A percentile compares a stretch with the other conserved stretches of the same genome.
These are phyloP conservation scores for Chalciporus chontae DNA, from an alignment of 768 basidiomycete species.

Conservation along the genomic window DNA sequence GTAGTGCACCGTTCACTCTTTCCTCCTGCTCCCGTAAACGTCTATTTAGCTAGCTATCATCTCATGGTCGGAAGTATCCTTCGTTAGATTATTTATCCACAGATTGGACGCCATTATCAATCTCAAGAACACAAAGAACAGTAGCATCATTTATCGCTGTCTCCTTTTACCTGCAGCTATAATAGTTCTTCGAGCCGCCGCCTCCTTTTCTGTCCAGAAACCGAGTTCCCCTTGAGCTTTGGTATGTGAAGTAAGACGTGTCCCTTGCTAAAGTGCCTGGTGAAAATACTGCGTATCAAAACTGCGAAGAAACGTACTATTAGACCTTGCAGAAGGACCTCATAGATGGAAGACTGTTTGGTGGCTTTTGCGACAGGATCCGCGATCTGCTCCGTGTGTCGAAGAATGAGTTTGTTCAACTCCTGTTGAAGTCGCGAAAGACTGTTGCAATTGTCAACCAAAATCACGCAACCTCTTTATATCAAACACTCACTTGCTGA, in stretches of 20 bases:
- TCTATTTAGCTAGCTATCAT: slow-evolving; percentile 9
- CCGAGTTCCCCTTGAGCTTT: slow-evolving; percentile 84
- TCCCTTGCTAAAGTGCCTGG: slow-evolving; percentile 47
- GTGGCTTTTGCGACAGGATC: slow-evolving; percentile 62
- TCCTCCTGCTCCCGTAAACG: slow-evolving; percentile 1
- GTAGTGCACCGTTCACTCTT: background rate
- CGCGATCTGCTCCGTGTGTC: slow-evolving; percentile 65
- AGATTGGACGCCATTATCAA: slow-evolving; percentile 14
- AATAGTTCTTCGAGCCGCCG: slow-evolving; percentile 66
- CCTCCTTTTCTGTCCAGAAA: slow-evolving; percentile 85
- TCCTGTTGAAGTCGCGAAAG: slow-evolving; percentile 83
- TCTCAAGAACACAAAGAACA: slow-evolving; percentile 7
- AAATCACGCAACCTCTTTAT: background rate
- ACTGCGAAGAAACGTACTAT: slow-evolving; percentile 48
- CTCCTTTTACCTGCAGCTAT: slow-evolving; percentile 37
- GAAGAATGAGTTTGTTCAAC: slow-evolving; percentile 67
- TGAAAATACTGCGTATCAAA: background rate
- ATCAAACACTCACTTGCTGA: slow-evolving; percentile 69
- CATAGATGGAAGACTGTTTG: slow-evolving; percentile 71
- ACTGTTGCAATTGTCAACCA: slow-evolving; percentile 37
- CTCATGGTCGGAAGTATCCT: slow-evolving; percentile 10
- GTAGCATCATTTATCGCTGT: slow-evolving; percentile 20
- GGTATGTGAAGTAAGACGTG: slow-evolving; percentile 71
- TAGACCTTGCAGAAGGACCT: slow-evolving; percentile 69
- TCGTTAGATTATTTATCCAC: slow-evolving; percentile 19